Evolutionary conservation across 805 yeast species (phyloP).

Genomic region (Yarrowia keelungensis): DNA sequence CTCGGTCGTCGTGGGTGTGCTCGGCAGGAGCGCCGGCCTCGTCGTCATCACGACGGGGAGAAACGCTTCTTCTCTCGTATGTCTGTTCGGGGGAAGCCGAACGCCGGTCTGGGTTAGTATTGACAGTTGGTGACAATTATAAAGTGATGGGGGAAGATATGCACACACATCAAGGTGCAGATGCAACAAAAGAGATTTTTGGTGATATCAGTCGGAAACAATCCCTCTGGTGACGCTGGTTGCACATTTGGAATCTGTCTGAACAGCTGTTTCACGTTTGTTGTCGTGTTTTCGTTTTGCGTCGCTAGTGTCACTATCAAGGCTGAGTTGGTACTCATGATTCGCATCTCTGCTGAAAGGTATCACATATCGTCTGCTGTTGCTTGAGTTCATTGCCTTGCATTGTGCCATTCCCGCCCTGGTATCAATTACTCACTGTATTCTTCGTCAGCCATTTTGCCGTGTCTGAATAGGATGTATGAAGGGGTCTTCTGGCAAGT

Average conservation of each 20-base stretch:
- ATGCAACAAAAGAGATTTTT: no score
- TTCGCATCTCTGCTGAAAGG: background rate
- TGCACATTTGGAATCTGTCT: no score
- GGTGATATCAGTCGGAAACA: no score
- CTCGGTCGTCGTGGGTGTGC: constrained; percentile 25
- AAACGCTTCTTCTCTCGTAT: constrained; percentile 42
- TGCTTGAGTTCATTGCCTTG: background rate
- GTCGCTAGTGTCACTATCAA: no score
- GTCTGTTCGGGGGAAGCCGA: constrained; percentile 42
- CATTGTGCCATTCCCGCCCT: no score
- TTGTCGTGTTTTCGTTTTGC: no score
- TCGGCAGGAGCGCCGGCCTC: constrained; percentile 23
- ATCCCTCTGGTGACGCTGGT: no score
- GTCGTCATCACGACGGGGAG: constrained; percentile 43
- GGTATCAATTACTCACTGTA: constrained; percentile 38
- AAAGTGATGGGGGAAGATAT: no score
- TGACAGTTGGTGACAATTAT: background rate
- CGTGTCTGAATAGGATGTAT: constrained; percentile 9
- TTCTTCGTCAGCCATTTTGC: constrained; percentile 43
- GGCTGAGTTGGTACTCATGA: background rate
- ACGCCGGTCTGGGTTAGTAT: constrained; percentile 34
- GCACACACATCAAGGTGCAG: no score
- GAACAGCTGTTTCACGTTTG: no score
- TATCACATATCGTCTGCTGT: background rate
- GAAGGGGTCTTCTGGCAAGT: background rate